phyloP scores from a whole-genome alignment of 2,329 filamentous ascomycete genomes.

The Magnaporthiopsis poae region DNA sequence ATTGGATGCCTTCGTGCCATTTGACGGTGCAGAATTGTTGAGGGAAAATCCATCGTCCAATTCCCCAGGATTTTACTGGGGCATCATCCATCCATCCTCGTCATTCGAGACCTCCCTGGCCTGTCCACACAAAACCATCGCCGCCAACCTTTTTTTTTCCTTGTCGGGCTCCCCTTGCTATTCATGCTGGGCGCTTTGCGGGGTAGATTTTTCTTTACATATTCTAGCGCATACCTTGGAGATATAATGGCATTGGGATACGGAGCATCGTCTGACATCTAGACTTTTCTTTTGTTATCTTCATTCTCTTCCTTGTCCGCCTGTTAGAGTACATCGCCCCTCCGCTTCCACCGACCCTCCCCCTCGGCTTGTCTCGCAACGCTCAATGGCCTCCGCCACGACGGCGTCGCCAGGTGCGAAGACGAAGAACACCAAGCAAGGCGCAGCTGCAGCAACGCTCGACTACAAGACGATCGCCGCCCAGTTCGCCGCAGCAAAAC shows the following conservation, averaged over 20 bases:
- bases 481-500: slow-evolving; percentile 45
- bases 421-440: slow-evolving; percentile 13
- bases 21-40: background rate
- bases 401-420: slow-evolving; percentile 5
- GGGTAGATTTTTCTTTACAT: background rate
- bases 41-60: background rate
- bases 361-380: background rate
- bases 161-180: background rate
- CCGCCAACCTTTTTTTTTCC: background rate
- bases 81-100: background rate
- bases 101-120: background rate
- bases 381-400: slow-evolving; percentile 11
- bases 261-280: slow-evolving; percentile 2
- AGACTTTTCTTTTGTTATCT: slow-evolving; percentile 1
- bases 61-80: background rate
- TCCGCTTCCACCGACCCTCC: background rate
- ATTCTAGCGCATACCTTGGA: background rate
- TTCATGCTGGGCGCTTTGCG: background rate
- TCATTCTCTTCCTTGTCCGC: background rate
- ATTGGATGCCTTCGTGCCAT: background rate
- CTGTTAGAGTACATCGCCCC: background rate
- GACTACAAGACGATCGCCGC: slow-evolving; percentile 45
- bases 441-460: slow-evolving; percentile 12
- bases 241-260: background rate
- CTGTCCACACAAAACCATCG: background rate